A percentile compares a stretch with the other conserved stretches of the same genome.
Evolutionary conservation across 1,284 basidiomycete species (phyloP).

Genomic region (Sanghuangporus sanghuang): DNA sequence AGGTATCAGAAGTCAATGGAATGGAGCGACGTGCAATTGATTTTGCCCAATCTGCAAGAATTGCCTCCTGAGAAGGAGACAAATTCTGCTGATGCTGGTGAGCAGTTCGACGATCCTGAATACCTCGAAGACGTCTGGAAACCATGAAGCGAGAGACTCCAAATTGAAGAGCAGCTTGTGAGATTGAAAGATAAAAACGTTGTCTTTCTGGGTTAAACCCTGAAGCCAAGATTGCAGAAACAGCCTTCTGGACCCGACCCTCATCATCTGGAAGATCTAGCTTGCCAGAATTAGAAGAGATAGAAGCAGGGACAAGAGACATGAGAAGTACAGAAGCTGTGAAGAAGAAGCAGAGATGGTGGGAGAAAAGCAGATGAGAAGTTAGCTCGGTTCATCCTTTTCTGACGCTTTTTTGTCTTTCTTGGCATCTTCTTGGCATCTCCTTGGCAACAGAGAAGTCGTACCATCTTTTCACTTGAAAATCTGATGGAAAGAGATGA

Average conservation of each 20-base stretch:
- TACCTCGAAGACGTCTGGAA: not conserved
- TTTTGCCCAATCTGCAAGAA: not conserved
- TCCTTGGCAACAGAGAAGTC: not conserved
- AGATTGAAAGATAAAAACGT: not conserved
- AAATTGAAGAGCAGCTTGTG: not conserved
- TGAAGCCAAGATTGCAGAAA: not conserved
- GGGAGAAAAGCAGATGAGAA: not conserved
- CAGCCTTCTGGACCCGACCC: not conserved
- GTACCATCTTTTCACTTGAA: not conserved
- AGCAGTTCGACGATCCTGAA: not conserved
- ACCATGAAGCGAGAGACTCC: not conserved
- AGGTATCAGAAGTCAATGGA: not conserved
- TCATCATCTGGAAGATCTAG: not conserved
- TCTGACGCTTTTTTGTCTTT: not conserved
- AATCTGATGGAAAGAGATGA: not conserved
- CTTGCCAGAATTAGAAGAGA: not conserved
- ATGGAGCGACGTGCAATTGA: not conserved
- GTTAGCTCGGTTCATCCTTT: not conserved
- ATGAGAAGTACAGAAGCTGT: not conserved
- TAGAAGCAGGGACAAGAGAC: not conserved
- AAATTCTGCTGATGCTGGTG: not conserved
- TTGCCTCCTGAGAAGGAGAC: not conserved
- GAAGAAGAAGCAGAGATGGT: not conserved
- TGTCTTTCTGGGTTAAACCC: not conserved
- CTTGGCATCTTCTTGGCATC: not conserved